Evolutionary conservation across 768 basidiomycete species (phyloP).

Genomic region (Nidula microcarpa): DNA sequence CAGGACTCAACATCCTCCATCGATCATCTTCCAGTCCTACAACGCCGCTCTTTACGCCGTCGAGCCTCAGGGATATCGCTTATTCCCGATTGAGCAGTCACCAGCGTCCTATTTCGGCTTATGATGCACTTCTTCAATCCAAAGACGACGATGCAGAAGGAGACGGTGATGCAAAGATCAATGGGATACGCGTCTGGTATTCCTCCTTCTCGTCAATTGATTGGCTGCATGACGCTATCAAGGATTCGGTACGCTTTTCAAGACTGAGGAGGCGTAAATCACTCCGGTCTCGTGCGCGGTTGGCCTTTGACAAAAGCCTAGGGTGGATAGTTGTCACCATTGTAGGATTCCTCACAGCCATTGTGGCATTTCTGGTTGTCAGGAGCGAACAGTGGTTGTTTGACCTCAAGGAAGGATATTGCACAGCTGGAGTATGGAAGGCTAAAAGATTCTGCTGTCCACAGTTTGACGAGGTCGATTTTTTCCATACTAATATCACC

Average conservation of each 20-base stretch:
- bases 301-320: conserved; percentile 69
- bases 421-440: conserved; percentile 62
- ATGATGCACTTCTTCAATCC: conserved; percentile 49
- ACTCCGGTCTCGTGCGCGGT: conserved; percentile 57
- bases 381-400: conserved; percentile 87
- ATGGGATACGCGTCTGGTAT: conserved; percentile 90
- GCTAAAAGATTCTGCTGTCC: conserved; percentile 85
- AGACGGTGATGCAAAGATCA: conserved; percentile 63
- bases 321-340: conserved; percentile 91
- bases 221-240: conserved; percentile 96
- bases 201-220: conserved; percentile 89
- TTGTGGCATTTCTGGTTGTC: conserved; percentile 84
- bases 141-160: conserved; percentile 32
- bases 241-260: conserved; percentile 82
- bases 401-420: conserved; percentile 91
- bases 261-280: conserved; percentile 70
- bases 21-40: conserved; percentile 32
- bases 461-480: conserved; percentile 14
- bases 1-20: conserved; percentile 26
- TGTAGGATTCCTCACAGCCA: conserved; percentile 81
- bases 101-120: conserved; percentile 71
- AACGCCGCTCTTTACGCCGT: conserved; percentile 27
- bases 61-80: conserved; percentile 35
- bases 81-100: conserved; percentile 33
- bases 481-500: not conserved